Evolutionary conservation across 139 green algal genomes (phyloP).

Genomic region (Volvox reticuliferus): DNA sequence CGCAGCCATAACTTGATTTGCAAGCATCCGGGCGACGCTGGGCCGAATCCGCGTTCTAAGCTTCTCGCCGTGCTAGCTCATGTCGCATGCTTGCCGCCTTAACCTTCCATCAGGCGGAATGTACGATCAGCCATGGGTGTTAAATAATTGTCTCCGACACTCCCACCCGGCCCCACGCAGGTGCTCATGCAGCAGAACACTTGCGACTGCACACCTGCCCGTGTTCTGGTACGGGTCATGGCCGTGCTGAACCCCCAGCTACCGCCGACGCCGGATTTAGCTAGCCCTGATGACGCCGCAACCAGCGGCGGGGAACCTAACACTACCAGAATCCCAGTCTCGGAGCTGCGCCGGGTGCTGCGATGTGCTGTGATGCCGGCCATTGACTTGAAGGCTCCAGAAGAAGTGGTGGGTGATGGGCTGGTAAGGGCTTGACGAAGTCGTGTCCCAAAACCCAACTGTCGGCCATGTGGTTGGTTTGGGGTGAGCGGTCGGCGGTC

Average conservation of each 20-base stretch:
- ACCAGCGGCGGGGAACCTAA: not conserved
- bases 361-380: not conserved
- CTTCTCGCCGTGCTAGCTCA: no score
- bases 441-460: no score
- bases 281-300: not conserved
- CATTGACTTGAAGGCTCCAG: not conserved
- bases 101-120: no score
- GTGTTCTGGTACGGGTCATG: constrained; percentile 16
- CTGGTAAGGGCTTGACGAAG: not conserved
- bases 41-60: no score
- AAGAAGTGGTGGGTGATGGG: constrained; percentile 11
- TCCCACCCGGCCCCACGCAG: not conserved
- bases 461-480: no score
- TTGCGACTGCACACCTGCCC: constrained; percentile 13
- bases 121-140: no score
- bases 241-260: not conserved
- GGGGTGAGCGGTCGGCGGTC: no score
- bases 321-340: not conserved
- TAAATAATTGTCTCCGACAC: no score
- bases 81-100: no score
- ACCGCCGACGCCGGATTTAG: not conserved
- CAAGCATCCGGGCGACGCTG: no score
- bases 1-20: no score
- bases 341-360: not conserved
- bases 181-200: constrained; percentile 28